Base-by-base conservation (phyloP, 176 grass and related monocot genomes). In the Tuctoria greenei region DNA sequence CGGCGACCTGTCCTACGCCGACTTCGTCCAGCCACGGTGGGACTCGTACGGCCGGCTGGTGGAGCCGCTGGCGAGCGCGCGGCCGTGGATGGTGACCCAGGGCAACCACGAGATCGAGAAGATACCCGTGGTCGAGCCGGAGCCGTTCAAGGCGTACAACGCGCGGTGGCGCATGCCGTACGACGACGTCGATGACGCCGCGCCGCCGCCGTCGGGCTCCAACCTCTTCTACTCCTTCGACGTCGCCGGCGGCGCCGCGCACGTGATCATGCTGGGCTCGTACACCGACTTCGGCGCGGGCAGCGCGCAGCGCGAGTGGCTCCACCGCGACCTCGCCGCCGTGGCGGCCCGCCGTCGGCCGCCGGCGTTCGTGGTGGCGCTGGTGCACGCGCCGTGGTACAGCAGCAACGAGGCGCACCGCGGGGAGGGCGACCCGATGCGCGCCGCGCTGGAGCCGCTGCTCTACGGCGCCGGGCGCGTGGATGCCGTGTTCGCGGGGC, bases 141-240 rank as follows among this genome's bases (percentile, higher is more conserved):
- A 0, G 2, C 61, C 86, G 6, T 96, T 96, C 72, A 56, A 44
- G 61, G 89, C 93, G 13, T 96, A 92, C 83, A 92, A 96, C 74
- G 73, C 77, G 45, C 81, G 92, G 25, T 96, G 89, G 89, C 86
- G 82, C 52, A 92, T 92, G 86, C 89, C 89, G 6, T 78, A 72
- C 65, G 82, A 86, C 10, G 35, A 62, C 55, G 76, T 60, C 6
- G 39, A n/a, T n/a, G n/a, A n/a, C n/a, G n/a, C n/a, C n/a, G n/a
- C n/a, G n/a, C n/a, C n/a, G 34, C 35, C 66, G 4, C 36, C 68
- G 5, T 83, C 78, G 2, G 45, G 69, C 55, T 18, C 64, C 31
- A 92, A 92, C 55, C 89, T 96, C 17, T 92, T 74, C 89, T 96
- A 90, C 81, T 96, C 87, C 41, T 92, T 96, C 83, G 87, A 92